phyloP scores from a whole-genome alignment of 2,329 filamentous ascomycete species.

The Alternaria hordeiaustralica region DNA sequence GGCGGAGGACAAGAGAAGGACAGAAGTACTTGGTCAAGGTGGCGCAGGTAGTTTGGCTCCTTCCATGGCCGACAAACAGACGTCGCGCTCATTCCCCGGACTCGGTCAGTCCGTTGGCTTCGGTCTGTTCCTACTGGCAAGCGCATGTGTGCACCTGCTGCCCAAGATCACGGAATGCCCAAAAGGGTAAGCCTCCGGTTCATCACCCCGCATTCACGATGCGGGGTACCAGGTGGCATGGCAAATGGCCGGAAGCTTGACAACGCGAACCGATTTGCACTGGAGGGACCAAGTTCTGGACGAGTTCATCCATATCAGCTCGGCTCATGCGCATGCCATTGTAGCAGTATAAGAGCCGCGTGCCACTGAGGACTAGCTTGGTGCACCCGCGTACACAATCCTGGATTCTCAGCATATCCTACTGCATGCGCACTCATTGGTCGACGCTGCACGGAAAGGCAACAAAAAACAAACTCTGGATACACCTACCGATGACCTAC shows the following conservation, averaged over 20 bases:
- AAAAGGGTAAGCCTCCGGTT: slow-evolving; percentile 24
- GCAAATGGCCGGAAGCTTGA: neutral
- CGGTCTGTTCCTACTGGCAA: slow-evolving; percentile 3
- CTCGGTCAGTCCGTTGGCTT: neutral
- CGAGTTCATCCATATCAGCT: neutral
- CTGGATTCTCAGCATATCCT: neutral
- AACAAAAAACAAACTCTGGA: neutral
- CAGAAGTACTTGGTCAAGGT: neutral
- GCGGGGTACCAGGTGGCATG: slow-evolving; percentile 21
- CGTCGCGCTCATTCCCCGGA: slow-evolving; percentile 1
- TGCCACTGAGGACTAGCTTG: neutral
- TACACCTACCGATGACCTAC: neutral
- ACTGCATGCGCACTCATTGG: neutral
- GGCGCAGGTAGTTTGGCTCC: neutral
- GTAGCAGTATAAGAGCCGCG: neutral
- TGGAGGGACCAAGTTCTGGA: neutral
- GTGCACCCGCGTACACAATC: neutral
- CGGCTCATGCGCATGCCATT: neutral
- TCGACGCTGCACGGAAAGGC: neutral
- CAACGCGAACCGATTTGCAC: neutral
- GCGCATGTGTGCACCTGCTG: slow-evolving; percentile 13
- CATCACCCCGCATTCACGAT: slow-evolving; percentile 30
- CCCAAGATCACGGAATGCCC: slow-evolving; percentile 22
- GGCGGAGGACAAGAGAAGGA: neutral
- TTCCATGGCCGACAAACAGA: neutral